Base-by-base conservation (phyloP, 495 filamentous ascomycete genomes). In the Collariella sp. region DNA sequence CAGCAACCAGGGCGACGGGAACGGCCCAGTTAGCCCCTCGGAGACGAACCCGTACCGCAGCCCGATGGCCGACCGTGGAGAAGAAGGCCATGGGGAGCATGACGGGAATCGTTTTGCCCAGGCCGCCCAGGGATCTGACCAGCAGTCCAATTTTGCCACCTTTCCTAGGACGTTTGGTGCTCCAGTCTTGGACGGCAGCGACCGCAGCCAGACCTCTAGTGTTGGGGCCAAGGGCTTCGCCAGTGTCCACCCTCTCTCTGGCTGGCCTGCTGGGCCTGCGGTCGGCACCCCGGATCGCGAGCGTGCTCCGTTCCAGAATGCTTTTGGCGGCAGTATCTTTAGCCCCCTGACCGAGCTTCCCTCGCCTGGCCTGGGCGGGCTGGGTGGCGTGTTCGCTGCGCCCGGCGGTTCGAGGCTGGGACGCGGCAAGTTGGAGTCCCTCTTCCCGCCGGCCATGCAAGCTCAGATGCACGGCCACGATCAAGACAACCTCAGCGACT, bases 11-110 rank as follows among this genome's bases (percentile, higher is more conserved):
- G 59, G 50, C 16, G 63, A 69, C 57, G 68, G 66, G 76, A 58
- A 83, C 75, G 60, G 78, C 73, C 41, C 80, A 60, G 52, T 87
- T 56, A 97, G 94, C 63, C 94, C 93, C 34, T 93, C 91, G 0
- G 89, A 95, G 56, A 97, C 93, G 1, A 98, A 98, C 67, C 94
- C 93, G n/a, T 98, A 91, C 63, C 86, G 87, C 58, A 97, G 91
- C 67, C 94, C 93, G 9, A 82, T 56, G 31, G 59, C 47, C 9
- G 61, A 66, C 12, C 63, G 87, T n/a, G 85, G 81, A n/a, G 86
- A 90, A 16, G 81, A 82, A 31, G 76, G 75, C 0, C 83, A 89
- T 22, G 75, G 79, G 3, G 85, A 89, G 24, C 85, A 90, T 55
- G 67, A 80, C 31, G 78, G 82, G 48, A 73, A 74, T 5, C 66